phyloP scores from a whole-genome alignment of 2,329 filamentous ascomycete genomes.

The Aspergillus sp. region DNA sequence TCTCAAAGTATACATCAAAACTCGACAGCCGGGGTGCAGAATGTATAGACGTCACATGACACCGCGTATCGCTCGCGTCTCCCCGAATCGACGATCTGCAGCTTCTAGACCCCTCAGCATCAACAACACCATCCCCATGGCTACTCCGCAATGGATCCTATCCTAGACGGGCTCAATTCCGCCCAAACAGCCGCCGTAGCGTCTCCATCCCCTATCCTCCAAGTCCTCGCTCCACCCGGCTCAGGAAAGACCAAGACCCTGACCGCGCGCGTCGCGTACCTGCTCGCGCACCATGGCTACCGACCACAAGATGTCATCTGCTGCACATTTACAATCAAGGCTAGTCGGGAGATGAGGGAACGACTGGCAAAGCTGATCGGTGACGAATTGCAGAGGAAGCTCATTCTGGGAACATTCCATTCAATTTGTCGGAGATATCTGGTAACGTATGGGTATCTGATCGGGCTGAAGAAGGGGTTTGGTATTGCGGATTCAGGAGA shows the following conservation, averaged over 20 bases:
- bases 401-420: conserved; percentile 92
- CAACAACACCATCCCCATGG: neutral
- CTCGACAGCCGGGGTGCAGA: neutral
- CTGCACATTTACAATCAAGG: conserved; percentile 96
- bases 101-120: neutral
- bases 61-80: neutral
- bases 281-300: conserved; percentile 71
- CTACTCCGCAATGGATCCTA: conserved; percentile 37
- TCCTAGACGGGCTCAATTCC: conserved; percentile 64
- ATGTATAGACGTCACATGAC: neutral
- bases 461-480: conserved; percentile 81
- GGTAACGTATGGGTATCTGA: conserved; percentile 77
- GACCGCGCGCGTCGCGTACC: conserved; percentile 87
- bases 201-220: conserved; percentile 60
- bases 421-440: conserved; percentile 87
- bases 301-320: conserved; percentile 87
- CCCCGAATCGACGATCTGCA: neutral
- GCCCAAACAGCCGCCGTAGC: conserved; percentile 67
- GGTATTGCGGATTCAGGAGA: conserved; percentile 87
- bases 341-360: conserved; percentile 89
- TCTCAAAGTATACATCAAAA: neutral
- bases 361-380: conserved; percentile 82
- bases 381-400: conserved; percentile 69
- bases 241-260: conserved; percentile 94
- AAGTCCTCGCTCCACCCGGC: conserved; percentile 65